Conservation (phyloP, 2,329 filamentous ascomycete species). For the Beauveria medogensis region DNA sequence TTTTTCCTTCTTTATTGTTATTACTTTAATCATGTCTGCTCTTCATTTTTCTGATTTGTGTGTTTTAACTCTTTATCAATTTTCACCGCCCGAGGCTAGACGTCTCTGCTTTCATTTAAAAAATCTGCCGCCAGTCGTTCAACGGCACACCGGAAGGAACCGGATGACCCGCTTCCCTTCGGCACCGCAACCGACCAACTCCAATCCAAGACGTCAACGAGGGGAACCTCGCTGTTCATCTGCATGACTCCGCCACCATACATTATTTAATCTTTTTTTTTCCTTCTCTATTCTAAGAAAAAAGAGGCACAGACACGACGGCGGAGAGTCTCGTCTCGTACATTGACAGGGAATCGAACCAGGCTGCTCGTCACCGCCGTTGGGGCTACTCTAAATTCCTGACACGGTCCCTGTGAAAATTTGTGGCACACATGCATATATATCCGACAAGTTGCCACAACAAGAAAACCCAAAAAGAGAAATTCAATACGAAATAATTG, state of each 20-base stretch:
- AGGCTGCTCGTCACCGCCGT: too few relatives aligned
- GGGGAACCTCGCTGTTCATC: not conserved
- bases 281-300: not conserved
- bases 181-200: conserved; percentile 3
- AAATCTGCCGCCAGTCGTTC: too few relatives aligned
- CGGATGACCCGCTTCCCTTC: conserved; percentile 5
- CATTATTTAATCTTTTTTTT: not conserved
- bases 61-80: too few relatives aligned
- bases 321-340: too few relatives aligned
- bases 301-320: not conserved
- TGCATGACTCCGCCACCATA: not conserved
- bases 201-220: not conserved
- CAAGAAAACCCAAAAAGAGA: not conserved
- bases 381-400: too few relatives aligned
- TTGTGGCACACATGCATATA: not conserved
- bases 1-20: not conserved
- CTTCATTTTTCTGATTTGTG: too few relatives aligned
- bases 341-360: too few relatives aligned
- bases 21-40: too few relatives aligned
- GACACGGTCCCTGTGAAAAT: not conserved
- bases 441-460: not conserved
- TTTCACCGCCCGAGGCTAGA: too few relatives aligned
- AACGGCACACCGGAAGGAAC: conserved; percentile 1
- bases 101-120: too few relatives aligned
- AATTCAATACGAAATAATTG: not conserved